Evolutionary conservation across 163 green algal genomes (phyloP).

Genomic region (Chloroidium sp.): DNA sequence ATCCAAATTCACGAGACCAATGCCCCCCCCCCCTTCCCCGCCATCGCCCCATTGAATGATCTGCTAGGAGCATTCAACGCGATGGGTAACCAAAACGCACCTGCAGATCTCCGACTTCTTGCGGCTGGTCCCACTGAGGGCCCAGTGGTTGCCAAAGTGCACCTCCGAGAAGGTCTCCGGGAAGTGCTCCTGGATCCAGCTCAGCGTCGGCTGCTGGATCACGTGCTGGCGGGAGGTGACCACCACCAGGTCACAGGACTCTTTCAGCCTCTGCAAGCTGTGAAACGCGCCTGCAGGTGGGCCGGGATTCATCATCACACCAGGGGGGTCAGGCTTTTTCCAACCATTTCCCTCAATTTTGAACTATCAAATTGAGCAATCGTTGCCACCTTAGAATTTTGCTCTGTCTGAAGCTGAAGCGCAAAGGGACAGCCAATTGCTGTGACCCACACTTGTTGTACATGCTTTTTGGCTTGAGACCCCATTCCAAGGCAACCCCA

Average conservation of each 20-base stretch:
- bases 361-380: no score
- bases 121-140: constrained; percentile 59
- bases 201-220: constrained; percentile 75
- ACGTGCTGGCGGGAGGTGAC: constrained; percentile 90
- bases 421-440: no score
- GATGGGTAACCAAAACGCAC: constrained; percentile 7
- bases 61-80: neutral
- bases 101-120: constrained; percentile 90
- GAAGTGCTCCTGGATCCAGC: constrained; percentile 83
- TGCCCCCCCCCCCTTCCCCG: neutral
- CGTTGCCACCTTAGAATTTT: no score
- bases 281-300: constrained; percentile 56
- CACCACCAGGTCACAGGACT: constrained; percentile 70
- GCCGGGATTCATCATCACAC: no score
- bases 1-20: no score
- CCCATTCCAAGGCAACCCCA: no score
- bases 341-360: no score
- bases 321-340: no score
- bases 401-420: no score
- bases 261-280: constrained; percentile 53
- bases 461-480: no score
- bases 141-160: constrained; percentile 96
- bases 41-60: neutral
- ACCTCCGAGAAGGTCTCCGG: constrained; percentile 57
- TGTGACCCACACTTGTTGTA: no score